Evolutionary conservation across 1,284 basidiomycete species (phyloP).

Genomic region (Puccinia brachypodii): DNA sequence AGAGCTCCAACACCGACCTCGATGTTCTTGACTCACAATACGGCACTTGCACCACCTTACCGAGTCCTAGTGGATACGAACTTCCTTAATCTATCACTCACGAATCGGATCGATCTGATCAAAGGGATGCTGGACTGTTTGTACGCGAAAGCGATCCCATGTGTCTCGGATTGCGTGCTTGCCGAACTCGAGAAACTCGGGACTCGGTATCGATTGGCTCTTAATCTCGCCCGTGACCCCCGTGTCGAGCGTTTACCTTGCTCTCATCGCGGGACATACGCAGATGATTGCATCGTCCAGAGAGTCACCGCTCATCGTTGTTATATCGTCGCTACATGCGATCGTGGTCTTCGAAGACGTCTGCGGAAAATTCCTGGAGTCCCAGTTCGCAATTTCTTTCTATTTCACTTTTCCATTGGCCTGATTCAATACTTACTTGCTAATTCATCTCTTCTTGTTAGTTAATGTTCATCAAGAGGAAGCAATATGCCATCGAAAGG

Average conservation of each 20-base stretch:
- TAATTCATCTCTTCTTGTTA: not conserved
- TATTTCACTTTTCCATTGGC: not conserved
- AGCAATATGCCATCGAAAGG: constrained; percentile 86
- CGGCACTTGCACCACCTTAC: constrained; percentile 93
- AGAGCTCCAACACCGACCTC: constrained; percentile 82
- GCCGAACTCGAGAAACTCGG: constrained; percentile 97
- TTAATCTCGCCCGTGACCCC: constrained; percentile 95
- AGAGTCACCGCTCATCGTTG: constrained; percentile 92
- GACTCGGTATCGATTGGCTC: constrained; percentile 88
- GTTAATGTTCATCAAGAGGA: constrained; percentile 89
- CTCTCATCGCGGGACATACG: constrained; percentile 91
- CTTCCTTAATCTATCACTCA: constrained; percentile 98
- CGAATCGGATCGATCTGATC: constrained; percentile 95
- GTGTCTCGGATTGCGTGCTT: constrained; percentile 97
- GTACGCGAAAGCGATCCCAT: constrained; percentile 98
- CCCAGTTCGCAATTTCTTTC: constrained; percentile 59
- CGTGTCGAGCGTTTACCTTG: constrained; percentile 92
- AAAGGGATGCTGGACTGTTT: constrained; percentile 99
- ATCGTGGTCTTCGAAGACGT: constrained; percentile 85
- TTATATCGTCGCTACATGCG: constrained; percentile 97
- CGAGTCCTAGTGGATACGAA: constrained; percentile 98
- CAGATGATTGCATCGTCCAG: constrained; percentile 96
- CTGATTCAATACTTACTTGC: not conserved
- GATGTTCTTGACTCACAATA: constrained; percentile 93
- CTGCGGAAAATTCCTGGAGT: constrained; percentile 92